These are phyloP conservation scores for Salmacisia buchloeana DNA, from an alignment of 1,284 basidiomycete genomes.

Conservation along the genomic window DNA sequence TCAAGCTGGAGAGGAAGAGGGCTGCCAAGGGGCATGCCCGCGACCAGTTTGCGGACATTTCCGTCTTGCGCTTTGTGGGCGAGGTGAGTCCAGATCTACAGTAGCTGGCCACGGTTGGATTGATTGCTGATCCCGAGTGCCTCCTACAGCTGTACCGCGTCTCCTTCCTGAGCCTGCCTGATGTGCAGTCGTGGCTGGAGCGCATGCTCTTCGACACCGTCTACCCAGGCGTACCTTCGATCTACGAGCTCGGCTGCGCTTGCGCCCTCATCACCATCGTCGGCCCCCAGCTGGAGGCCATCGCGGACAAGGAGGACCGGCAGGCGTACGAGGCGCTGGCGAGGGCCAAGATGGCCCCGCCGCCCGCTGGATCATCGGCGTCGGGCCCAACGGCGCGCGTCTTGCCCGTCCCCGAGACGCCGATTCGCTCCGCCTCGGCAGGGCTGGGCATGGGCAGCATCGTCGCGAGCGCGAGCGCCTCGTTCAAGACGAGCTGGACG, in stretches of 20 bases:
- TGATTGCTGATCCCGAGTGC: neutral
- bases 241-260: slow-evolving; percentile 36
- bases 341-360: too few species aligned
- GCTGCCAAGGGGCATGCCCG: slow-evolving; percentile 11
- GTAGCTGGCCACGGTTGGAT: neutral
- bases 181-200: slow-evolving; percentile 26
- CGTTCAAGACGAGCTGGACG: neutral
- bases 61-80: slow-evolving; percentile 14
- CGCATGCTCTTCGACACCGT: slow-evolving; percentile 34
- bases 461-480: neutral
- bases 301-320: slow-evolving; percentile 5
- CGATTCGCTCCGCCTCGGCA: neutral
- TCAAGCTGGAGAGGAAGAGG: slow-evolving; percentile 7
- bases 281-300: slow-evolving; percentile 22
- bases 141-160: slow-evolving; percentile 16
- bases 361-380: neutral
- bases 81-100: slow-evolving; percentile 6
- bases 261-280: slow-evolving; percentile 34
- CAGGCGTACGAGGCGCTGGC: neutral
- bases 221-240: slow-evolving; percentile 30
- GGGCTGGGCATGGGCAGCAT: neutral
- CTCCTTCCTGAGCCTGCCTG: neutral
- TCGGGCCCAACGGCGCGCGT: neutral
- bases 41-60: slow-evolving; percentile 12
- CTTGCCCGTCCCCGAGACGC: neutral